These are phyloP conservation scores for Sporothrix protearum DNA, from an alignment of 2,329 filamentous ascomycete species.

Conservation along the genomic window DNA sequence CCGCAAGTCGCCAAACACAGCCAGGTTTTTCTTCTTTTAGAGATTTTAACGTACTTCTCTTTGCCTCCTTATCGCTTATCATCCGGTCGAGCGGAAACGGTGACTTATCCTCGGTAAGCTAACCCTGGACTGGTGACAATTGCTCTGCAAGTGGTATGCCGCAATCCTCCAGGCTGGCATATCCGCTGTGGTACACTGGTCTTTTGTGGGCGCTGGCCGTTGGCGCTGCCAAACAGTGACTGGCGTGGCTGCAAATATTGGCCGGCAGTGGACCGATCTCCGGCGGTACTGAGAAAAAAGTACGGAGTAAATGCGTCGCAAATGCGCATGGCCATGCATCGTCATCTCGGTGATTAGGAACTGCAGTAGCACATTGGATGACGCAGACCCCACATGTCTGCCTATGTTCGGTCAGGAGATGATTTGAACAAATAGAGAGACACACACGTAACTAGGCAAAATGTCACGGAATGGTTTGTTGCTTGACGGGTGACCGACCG, in stretches of 20 bases:
- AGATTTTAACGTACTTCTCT: not conserved
- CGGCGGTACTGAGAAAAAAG: not conserved
- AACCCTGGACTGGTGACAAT: not conserved
- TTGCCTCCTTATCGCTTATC: slow-evolving; percentile 7
- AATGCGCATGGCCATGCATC: not conserved
- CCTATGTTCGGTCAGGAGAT: not conserved
- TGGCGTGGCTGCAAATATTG: not conserved
- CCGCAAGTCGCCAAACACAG: not conserved
- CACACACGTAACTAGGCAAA: too few species aligned
- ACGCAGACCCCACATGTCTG: not conserved
- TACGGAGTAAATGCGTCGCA: not conserved
- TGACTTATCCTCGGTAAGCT: not conserved
- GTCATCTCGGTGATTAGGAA: not conserved
- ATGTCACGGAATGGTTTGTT: not conserved
- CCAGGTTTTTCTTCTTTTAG: not conserved
- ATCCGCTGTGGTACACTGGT: not conserved
- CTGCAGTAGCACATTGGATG: not conserved
- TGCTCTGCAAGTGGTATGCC: not conserved
- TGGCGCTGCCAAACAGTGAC: not conserved
- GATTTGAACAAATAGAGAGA: too few species aligned
- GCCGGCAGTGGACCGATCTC: not conserved
- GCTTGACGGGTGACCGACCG: not conserved
- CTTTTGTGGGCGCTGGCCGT: not conserved
- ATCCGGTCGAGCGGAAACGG: not conserved
- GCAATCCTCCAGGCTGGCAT: too few species aligned